Conservation (phyloP, 805 yeast species). For the Cyberlindnera maclurae region DNA sequence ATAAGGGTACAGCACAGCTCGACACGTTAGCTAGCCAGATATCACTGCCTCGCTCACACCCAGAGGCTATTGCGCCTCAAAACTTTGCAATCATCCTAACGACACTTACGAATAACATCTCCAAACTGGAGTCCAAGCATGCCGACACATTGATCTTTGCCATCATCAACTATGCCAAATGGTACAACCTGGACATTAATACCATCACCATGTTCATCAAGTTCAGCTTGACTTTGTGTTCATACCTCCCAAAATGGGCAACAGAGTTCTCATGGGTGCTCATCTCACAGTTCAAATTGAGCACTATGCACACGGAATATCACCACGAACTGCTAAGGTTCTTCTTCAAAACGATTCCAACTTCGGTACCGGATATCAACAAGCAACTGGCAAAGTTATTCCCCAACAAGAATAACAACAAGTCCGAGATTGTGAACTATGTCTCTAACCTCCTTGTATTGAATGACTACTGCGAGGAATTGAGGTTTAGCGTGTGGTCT, state of each 20-base stretch:
- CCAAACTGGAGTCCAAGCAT: slow-evolving; percentile 45
- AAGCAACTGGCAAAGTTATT: slow-evolving; percentile 49
- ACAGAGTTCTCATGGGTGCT: slow-evolving; percentile 67
- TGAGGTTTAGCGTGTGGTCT: slow-evolving; percentile 72
- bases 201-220: slow-evolving; percentile 54
- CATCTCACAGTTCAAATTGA: slow-evolving; percentile 49
- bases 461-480: slow-evolving; percentile 66
- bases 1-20: slow-evolving; percentile 47
- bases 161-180: slow-evolving; percentile 49
- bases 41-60: slow-evolving; percentile 40
- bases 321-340: slow-evolving; percentile 63
- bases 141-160: slow-evolving; percentile 51
- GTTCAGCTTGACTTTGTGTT: slow-evolving; percentile 71
- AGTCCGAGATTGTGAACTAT: slow-evolving; percentile 51
- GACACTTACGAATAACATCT: slow-evolving; percentile 54
- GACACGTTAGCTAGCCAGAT: slow-evolving; percentile 56
- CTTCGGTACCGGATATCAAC: slow-evolving; percentile 63
- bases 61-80: slow-evolving; percentile 45
- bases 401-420: slow-evolving; percentile 72
- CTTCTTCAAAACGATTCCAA: slow-evolving; percentile 71
- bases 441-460: slow-evolving; percentile 55
- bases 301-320: slow-evolving; percentile 28
- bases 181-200: slow-evolving; percentile 44
- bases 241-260: slow-evolving; percentile 88
- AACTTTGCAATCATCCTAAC: slow-evolving; percentile 51